phyloP scores from a whole-genome alignment of 1,284 basidiomycete species.

The Cutaneotrichosporon spelunceum region DNA sequence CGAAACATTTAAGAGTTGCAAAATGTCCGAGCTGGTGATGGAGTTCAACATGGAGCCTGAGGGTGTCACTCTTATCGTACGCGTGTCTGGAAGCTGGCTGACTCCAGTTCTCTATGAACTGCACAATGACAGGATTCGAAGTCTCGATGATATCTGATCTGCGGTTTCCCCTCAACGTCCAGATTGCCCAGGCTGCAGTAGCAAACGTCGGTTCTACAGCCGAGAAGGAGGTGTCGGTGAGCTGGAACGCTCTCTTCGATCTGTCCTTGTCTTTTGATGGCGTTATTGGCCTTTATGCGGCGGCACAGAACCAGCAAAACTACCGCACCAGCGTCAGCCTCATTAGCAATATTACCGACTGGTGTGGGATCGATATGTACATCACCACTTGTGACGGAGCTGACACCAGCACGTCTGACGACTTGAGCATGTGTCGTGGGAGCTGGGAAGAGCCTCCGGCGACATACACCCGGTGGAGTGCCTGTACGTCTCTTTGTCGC shows the following conservation, averaged over 20 bases:
- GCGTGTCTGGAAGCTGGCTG: too few relatives aligned
- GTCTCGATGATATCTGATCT: neutral
- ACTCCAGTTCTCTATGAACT: neutral
- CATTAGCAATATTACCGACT: neutral
- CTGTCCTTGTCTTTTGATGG: neutral
- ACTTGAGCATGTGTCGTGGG: neutral
- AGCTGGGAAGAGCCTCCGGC: neutral
- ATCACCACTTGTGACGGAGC: neutral
- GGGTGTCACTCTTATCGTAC: neutral
- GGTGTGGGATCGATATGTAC: neutral
- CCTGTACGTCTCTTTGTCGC: neutral
- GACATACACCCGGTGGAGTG: neutral
- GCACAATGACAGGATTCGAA: neutral
- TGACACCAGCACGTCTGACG: neutral
- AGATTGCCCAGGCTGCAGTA: neutral
- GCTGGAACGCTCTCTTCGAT: conserved; percentile 1
- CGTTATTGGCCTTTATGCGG: neutral
- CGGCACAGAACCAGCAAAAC: neutral
- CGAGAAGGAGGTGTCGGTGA: neutral
- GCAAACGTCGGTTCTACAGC: neutral
- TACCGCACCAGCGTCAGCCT: neutral
- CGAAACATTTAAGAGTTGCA: neutral
- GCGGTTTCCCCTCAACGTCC: neutral
- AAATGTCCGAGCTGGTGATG: neutral
- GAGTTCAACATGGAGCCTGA: neutral